phyloP scores from a whole-genome alignment of 1,284 basidiomycete genomes.

The Erythrobasidium hasegawianum region DNA sequence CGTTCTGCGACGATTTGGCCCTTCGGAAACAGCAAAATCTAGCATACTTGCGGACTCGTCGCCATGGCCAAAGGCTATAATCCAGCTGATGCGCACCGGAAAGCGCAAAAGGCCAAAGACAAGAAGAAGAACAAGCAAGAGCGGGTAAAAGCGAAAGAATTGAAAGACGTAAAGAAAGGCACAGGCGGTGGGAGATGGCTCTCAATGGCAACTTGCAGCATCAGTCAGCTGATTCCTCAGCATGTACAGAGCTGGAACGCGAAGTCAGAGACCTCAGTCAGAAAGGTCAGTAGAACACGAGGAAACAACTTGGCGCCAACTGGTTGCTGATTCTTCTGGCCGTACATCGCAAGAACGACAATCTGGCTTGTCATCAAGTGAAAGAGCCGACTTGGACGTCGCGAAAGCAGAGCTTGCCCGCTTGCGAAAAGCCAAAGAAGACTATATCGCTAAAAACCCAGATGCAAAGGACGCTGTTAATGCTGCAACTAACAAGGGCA shows the following conservation, averaged over 20 bases:
- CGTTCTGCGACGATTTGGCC: too few relatives aligned
- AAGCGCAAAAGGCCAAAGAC: conserved; percentile 47
- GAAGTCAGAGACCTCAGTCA: conserved; percentile 19
- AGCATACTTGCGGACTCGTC: too few relatives aligned
- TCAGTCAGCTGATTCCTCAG: too few relatives aligned
- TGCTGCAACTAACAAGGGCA: conserved; percentile 27
- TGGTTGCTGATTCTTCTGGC: not conserved
- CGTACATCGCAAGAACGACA: not conserved
- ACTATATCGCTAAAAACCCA: conserved; percentile 76
- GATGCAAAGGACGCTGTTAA: conserved; percentile 78
- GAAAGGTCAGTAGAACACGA: conserved; percentile 16
- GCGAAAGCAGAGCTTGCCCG: conserved; percentile 39
- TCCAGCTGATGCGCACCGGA: conserved; percentile 49
- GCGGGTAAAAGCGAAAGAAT: conserved; percentile 44
- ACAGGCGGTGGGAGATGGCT: conserved; percentile 33
- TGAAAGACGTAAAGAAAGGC: conserved; percentile 42
- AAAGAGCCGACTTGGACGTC: conserved; percentile 38
- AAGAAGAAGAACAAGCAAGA: conserved; percentile 47
- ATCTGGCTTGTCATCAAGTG: conserved; percentile 4
- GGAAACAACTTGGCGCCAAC: not conserved
- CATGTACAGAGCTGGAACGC: conserved; percentile 17
- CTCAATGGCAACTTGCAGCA: too few relatives aligned
- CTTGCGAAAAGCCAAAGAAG: conserved; percentile 43
- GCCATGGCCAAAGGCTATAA: conserved; percentile 43
- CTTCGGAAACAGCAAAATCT: too few relatives aligned